Base-by-base conservation (phyloP, 768 basidiomycete species). In the Sarcodon sp. region DNA sequence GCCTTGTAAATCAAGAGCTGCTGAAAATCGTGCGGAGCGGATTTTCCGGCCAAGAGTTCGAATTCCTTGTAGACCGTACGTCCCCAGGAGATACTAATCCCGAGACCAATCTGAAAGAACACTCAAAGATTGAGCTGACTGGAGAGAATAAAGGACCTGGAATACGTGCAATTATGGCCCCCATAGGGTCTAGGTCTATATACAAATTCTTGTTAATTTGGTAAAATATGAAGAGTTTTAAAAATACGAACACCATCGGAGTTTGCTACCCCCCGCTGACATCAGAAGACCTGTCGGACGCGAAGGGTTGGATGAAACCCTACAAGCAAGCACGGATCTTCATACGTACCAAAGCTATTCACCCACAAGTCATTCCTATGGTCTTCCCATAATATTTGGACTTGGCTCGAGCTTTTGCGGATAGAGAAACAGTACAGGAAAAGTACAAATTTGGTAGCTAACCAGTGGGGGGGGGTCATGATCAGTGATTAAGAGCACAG, bases 341-440 rank as follows among this genome's bases (percentile, higher is more conserved):
- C 12, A 31, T 3, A 48, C 71, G 33, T 51, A 83, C 83, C 83
- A 51, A 87, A 84, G 21, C 74, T 68, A 57, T 91, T 91, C 60
- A 90, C 80, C 60, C 79, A 87, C n/a, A 91, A 60, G 57, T 94
- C 94, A 57, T 92, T 97, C 54, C 93, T 72, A 54, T 97, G 93
- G 59, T 98, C 94, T 63, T 96, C 88, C 91, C 90, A 97, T 31
- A 96, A 74, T n/a, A 96, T 79, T 43, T 78, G 77, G 2, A 99
- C 94, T 64, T 99, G 96, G 56, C 87, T 92, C 6, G 87, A 91
- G 53, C 76, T 78, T 33, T 72, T 74, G 31, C 88, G 79, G 41
- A 94, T 72, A 3, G 87, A 73, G 57, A 69, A 77, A 62, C 92
- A 92, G 65, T 91, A 96, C 4, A 91, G 35, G 67, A 98, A 98